These are phyloP conservation scores for Alternaria triticimaculans DNA, from an alignment of 2,329 filamentous ascomycete species.

Conservation along the genomic window DNA sequence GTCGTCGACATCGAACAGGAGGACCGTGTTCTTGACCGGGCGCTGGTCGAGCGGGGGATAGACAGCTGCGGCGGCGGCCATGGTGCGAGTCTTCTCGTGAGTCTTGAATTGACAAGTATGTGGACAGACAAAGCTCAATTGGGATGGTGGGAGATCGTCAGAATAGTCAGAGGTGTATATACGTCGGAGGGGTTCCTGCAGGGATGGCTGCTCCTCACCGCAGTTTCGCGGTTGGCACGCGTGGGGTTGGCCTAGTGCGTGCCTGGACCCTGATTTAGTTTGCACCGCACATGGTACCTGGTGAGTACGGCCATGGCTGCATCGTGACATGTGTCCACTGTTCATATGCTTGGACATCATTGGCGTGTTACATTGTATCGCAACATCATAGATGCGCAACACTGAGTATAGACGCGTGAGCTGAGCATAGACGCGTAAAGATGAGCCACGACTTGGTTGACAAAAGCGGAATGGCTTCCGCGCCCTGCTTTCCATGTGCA, in stretches of 20 bases:
- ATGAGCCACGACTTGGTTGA: not conserved
- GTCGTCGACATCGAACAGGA: constrained; percentile 94
- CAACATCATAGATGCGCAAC: not conserved
- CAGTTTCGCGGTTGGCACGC: constrained; percentile 18
- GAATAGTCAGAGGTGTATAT: constrained; percentile 5
- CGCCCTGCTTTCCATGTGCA: not conserved
- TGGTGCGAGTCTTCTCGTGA: constrained; percentile 21
- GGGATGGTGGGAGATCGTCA: not conserved
- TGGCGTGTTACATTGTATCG: not conserved
- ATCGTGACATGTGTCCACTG: constrained; percentile 1
- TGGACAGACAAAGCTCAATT: not conserved
- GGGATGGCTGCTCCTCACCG: constrained; percentile 31
- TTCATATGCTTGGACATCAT: not conserved
- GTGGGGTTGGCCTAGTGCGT: constrained; percentile 27
- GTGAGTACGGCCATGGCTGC: not conserved
- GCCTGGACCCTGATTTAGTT: constrained; percentile 9
- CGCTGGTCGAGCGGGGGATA: constrained; percentile 82
- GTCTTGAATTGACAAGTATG: not conserved
- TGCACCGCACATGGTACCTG: constrained; percentile 5
- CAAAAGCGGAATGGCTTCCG: constrained; percentile 15
- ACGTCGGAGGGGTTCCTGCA: constrained; percentile 30
- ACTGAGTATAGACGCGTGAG: not conserved
- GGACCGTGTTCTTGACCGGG: constrained; percentile 89
- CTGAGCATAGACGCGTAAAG: constrained; percentile 3
- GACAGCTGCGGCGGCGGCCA: constrained; percentile 52